These are phyloP conservation scores for Pythium pyrilobum DNA, from an alignment of 352 stramenopile species.

Conservation along the genomic window DNA sequence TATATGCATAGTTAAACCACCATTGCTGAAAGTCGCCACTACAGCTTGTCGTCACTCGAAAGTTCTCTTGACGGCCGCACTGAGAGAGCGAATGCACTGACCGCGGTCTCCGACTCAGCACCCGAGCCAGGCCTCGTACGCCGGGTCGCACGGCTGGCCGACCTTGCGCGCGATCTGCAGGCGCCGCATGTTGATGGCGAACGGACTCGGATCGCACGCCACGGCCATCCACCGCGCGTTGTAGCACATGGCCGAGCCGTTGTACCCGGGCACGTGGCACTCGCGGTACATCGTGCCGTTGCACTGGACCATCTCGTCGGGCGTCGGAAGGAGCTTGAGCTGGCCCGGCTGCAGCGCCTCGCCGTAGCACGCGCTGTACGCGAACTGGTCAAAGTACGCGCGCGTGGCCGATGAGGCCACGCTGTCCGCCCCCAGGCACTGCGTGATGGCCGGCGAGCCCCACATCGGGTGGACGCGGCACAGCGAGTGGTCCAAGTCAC, in stretches of 20 bases:
- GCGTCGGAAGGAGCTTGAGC: background rate
- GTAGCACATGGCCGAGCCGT: constrained; percentile 6
- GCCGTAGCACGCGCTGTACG: background rate
- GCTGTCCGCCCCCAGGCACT: background rate
- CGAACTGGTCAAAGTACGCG: background rate
- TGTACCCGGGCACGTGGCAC: constrained; percentile 10
- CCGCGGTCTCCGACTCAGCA: too few relatives aligned
- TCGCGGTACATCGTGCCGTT: constrained; percentile 36
- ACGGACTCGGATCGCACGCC: constrained; percentile 3
- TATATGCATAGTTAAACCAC: too few relatives aligned
- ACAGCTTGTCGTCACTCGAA: too few relatives aligned
- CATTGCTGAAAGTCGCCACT: too few relatives aligned
- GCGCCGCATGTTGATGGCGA: constrained; percentile 4
- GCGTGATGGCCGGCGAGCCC: background rate
- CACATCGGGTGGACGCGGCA: background rate
- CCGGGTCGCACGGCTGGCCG: background rate
- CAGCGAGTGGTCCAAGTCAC: constrained; percentile 19
- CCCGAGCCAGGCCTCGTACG: constrained; percentile 2
- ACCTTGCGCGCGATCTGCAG: background rate
- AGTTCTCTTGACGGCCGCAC: too few relatives aligned
- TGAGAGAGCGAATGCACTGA: too few relatives aligned
- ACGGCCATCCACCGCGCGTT: constrained; percentile 9
- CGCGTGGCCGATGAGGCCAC: background rate
- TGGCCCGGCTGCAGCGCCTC: background rate
- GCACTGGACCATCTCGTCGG: constrained; percentile 23